Conservation (phyloP, 345 rosid species). For the Eucalyptus marginata region DNA sequence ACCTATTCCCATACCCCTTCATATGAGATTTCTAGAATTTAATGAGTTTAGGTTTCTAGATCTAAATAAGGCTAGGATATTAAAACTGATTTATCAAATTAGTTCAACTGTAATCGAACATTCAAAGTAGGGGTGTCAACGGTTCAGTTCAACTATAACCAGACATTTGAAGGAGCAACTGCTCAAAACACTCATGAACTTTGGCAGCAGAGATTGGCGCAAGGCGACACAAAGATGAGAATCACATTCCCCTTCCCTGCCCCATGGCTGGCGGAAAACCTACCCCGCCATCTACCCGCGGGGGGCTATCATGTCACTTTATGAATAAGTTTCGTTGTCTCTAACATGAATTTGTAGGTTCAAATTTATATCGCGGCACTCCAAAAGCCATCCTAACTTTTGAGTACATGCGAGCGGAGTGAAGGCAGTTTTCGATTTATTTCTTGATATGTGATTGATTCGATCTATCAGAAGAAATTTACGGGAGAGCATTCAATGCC, state of each 20-base stretch:
- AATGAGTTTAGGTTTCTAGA: background rate
- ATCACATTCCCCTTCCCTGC: background rate
- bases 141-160: background rate
- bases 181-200: background rate
- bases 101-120: background rate
- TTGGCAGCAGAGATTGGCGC: background rate
- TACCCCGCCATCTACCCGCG: background rate
- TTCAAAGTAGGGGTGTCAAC: background rate
- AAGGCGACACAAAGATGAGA: background rate
- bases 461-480: background rate
- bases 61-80: background rate
- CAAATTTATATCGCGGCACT: background rate
- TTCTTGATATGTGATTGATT: background rate
- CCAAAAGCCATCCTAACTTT: background rate
- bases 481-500: background rate
- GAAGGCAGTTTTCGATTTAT: background rate
- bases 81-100: background rate
- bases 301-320: background rate
- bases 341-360: background rate
- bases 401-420: background rate
- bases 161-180: background rate
- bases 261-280: background rate
- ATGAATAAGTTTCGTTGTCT: background rate
- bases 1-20: background rate
- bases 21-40: background rate